Percentiles rank a stretch among this genome's conserved stretches.
Evolutionary conservation across 139 green algal genomes (phyloP).

Genomic region (Marvania coccoides): DNA sequence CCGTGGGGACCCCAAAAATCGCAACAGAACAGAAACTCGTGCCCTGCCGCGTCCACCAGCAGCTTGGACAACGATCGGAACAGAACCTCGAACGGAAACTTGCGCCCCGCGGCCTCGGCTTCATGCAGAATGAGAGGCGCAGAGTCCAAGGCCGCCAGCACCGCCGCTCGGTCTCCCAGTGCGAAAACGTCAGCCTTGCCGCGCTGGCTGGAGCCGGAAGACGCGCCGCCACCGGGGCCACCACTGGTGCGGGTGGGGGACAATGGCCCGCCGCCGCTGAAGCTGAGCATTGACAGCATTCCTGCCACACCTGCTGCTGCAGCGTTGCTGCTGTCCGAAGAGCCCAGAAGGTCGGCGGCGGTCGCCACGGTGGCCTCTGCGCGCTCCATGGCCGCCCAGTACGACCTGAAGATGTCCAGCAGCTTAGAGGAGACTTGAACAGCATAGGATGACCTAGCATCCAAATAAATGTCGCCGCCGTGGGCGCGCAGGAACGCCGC

Average conservation of each 20-base stretch:
- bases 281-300: slow-evolving; percentile 15
- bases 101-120: slow-evolving; percentile 54
- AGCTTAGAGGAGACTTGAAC: slow-evolving; percentile 71
- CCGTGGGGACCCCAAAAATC: slow-evolving; percentile 86
- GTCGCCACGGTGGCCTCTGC: slow-evolving; percentile 42
- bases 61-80: slow-evolving; percentile 91
- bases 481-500: slow-evolving; percentile 64
- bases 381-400: slow-evolving; percentile 72
- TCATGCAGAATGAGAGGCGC: slow-evolving; percentile 84
- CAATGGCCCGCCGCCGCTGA: not conserved
- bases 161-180: slow-evolving; percentile 52
- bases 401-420: slow-evolving; percentile 76
- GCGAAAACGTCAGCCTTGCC: slow-evolving; percentile 41
- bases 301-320: not conserved
- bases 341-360: slow-evolving; percentile 44
- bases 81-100: slow-evolving; percentile 79
- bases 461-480: slow-evolving; percentile 61
- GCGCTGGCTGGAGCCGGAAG: not conserved
- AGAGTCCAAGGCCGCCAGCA: slow-evolving; percentile 69
- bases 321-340: slow-evolving; percentile 11
- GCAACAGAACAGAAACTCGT: slow-evolving; percentile 88
- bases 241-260: not conserved
- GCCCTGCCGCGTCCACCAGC: slow-evolving; percentile 87
- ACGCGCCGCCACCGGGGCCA: not conserved
- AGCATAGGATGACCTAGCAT: slow-evolving; percentile 73